phyloP scores from a whole-genome alignment of 345 rosid genomes.

The Cochlearia excelsa region DNA sequence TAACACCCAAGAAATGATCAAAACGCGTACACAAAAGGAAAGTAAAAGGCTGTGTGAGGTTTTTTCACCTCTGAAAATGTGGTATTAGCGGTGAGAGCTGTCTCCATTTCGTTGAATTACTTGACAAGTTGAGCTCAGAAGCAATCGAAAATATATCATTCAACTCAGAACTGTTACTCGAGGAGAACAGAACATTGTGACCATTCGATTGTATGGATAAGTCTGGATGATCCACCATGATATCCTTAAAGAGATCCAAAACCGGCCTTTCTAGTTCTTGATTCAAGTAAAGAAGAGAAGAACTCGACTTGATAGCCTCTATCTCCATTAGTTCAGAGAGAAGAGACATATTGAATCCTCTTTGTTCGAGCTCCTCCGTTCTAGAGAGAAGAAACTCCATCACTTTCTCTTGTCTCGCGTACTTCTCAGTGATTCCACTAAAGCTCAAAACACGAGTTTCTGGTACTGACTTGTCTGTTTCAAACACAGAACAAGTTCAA shows the following conservation, averaged over 20 bases:
- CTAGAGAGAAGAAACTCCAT: conserved; percentile 46
- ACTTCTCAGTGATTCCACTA: conserved; percentile 26
- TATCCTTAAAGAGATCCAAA: conserved; percentile 54
- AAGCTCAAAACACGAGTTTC: conserved; percentile 24
- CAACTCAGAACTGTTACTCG: conserved; percentile 47
- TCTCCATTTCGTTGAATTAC: conserved; percentile 38
- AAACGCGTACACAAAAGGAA: background rate
- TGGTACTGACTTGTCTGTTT: too few relatives aligned
- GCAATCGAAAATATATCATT: conserved; percentile 59
- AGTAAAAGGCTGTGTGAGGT: background rate
- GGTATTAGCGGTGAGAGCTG: conserved; percentile 60
- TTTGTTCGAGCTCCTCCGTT: too few relatives aligned
- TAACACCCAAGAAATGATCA: background rate
- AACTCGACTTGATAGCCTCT: conserved; percentile 40
- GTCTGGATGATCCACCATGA: conserved; percentile 31
- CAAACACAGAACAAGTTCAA: too few relatives aligned
- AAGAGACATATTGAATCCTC: conserved; percentile 46
- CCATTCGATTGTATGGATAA: conserved; percentile 39
- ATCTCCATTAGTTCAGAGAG: conserved; percentile 50
- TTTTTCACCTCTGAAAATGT: conserved; percentile 52
- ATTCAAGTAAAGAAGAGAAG: conserved; percentile 52
- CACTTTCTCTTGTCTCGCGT: conserved; percentile 48
- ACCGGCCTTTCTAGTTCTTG: conserved; percentile 42
- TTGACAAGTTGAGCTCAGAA: conserved; percentile 62
- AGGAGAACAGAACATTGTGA: conserved; percentile 43